Conservation (phyloP, 2,329 filamentous ascomycete genomes). For the Pseudogymnoascus sp. region DNA sequence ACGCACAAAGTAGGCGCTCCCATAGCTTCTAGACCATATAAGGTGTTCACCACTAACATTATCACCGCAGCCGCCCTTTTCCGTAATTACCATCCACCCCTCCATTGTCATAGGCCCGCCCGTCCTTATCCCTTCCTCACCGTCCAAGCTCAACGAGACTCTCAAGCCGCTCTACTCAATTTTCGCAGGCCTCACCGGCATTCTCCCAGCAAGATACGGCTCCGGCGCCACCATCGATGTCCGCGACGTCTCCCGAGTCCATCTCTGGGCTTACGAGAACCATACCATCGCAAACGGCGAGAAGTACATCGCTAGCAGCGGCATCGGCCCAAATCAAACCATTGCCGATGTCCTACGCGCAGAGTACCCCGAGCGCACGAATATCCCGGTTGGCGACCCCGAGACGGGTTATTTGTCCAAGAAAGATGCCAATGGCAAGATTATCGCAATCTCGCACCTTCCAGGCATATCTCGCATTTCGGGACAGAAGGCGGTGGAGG, state of each 20-base stretch:
- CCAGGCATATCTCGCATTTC: conserved; percentile 20
- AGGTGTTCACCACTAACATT: not conserved
- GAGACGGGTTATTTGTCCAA: conserved; percentile 34
- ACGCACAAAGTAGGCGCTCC: not conserved
- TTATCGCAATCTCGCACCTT: conserved; percentile 14
- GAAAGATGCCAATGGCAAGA: conserved; percentile 19
- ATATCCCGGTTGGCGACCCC: conserved; percentile 32
- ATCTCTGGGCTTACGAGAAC: conserved; percentile 33
- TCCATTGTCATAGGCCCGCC: conserved; percentile 36
- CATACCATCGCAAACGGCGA: conserved; percentile 32
- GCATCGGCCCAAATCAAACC: conserved; percentile 31
- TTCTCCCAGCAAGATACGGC: conserved; percentile 21
- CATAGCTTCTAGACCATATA: not conserved
- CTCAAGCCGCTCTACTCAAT: conserved; percentile 29
- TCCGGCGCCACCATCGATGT: conserved; percentile 35
- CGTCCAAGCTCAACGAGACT: conserved; percentile 29
- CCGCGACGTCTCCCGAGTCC: conserved; percentile 36
- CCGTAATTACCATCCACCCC: conserved; percentile 35
- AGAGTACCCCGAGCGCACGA: conserved; percentile 30
- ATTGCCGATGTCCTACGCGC: conserved; percentile 36
- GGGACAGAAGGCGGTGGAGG: conserved; percentile 25
- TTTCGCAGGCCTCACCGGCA: conserved; percentile 28
- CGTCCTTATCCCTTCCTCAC: conserved; percentile 26
- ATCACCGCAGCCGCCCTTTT: conserved; percentile 23
- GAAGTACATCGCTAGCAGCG: conserved; percentile 33